These are phyloP conservation scores for Plectosphaerella cucumerina DNA, from an alignment of 2,329 filamentous ascomycete species.

Conservation along the genomic window DNA sequence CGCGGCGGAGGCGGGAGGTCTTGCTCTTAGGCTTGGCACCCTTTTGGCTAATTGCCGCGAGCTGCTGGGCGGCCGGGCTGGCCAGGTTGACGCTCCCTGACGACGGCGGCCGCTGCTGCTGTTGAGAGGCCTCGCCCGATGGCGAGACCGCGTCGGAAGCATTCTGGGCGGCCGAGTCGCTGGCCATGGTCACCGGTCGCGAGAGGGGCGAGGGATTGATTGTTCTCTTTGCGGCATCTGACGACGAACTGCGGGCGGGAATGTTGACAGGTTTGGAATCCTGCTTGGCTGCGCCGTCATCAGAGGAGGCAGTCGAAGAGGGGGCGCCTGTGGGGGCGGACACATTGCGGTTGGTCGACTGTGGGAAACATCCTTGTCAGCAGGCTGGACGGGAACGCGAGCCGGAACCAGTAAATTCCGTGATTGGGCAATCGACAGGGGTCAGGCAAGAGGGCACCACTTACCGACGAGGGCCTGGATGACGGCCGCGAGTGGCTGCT, in stretches of 20 bases:
- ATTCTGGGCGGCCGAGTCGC: constrained; percentile 43
- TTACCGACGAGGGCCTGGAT: not conserved
- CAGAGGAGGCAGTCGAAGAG: constrained; percentile 33
- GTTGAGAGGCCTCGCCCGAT: constrained; percentile 21
- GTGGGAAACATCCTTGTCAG: constrained; percentile 43
- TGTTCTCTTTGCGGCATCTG: constrained; percentile 62
- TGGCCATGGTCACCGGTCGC: constrained; percentile 61
- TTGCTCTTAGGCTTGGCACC: constrained; percentile 77
- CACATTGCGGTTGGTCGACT: constrained; percentile 58
- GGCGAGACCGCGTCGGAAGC: constrained; percentile 19
- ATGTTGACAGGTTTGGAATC: constrained; percentile 54
- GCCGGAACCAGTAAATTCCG: constrained; percentile 13
- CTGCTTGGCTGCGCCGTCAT: constrained; percentile 42
- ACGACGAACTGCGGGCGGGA: constrained; percentile 58
- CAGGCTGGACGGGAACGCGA: constrained; percentile 17
- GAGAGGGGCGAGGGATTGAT: constrained; percentile 70
- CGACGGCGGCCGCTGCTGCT: constrained; percentile 22
- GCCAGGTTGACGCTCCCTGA: constrained; percentile 29
- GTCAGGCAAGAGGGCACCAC: not conserved
- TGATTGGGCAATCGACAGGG: constrained; percentile 40
- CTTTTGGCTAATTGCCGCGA: constrained; percentile 83
- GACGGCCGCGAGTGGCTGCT: constrained; percentile 50
- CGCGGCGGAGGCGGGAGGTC: constrained; percentile 77
- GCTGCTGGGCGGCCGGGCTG: constrained; percentile 77
- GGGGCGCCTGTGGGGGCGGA: constrained; percentile 49